These are phyloP conservation scores for Lasiosphaeriaceae sp. DNA, from an alignment of 495 filamentous ascomycete genomes.

Conservation along the genomic window DNA sequence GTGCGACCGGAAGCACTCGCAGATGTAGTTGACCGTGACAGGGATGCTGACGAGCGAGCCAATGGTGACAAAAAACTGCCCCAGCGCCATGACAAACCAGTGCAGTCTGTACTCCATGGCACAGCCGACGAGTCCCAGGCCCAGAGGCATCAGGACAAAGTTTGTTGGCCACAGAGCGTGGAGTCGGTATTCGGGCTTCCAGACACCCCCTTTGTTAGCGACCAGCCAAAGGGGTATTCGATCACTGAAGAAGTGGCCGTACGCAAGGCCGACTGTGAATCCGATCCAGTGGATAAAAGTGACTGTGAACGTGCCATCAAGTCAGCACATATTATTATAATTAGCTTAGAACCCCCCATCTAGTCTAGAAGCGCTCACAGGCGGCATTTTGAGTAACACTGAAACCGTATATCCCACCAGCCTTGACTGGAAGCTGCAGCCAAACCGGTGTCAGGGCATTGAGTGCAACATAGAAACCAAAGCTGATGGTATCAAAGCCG, in stretches of 20 bases:
- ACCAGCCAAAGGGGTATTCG: conserved; percentile 40
- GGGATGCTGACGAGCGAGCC: conserved; percentile 38
- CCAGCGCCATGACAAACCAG: conserved; percentile 47
- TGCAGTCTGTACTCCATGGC: conserved; percentile 45
- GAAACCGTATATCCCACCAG: conserved; percentile 48
- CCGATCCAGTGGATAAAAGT: conserved; percentile 49
- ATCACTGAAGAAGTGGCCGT: conserved; percentile 44
- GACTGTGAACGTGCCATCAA: conserved; percentile 18
- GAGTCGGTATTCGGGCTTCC: conserved; percentile 52
- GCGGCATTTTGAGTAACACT: conserved; percentile 42
- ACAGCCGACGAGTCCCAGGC: conserved; percentile 46
- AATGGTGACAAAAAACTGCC: conserved; percentile 41
- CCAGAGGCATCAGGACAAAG: conserved; percentile 44
- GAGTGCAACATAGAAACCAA: conserved; percentile 41
- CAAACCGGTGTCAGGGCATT: conserved; percentile 35
- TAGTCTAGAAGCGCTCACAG: conserved; percentile 10
- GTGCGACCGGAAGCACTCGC: conserved; percentile 42
- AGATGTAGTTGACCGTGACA: conserved; percentile 47
- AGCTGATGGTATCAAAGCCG: conserved; percentile 41
- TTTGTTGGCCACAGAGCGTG: conserved; percentile 45
- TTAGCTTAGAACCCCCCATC: too few species aligned
- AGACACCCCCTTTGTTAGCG: conserved; percentile 34
- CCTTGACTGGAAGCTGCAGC: conserved; percentile 39
- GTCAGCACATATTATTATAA: too few species aligned
- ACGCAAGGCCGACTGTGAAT: conserved; percentile 37